A percentile compares a stretch with the other conserved stretches of the same genome.
phyloP scores from a whole-genome alignment of 768 basidiomycete genomes.

The Scleroderma bovista region DNA sequence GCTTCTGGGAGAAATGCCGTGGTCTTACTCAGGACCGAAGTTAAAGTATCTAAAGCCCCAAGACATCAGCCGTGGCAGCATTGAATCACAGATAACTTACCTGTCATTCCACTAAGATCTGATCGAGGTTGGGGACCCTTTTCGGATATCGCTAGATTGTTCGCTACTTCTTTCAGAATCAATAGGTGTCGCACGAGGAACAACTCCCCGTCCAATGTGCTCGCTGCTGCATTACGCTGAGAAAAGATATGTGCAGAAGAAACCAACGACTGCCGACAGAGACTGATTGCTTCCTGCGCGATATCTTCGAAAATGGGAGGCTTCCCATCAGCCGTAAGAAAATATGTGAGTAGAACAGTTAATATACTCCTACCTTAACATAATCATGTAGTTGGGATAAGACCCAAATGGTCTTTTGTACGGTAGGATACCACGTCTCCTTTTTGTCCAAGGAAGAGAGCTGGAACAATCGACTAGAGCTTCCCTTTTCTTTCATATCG shows the following conservation, averaged over 20 bases:
- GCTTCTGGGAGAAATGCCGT: conserved; percentile 54
- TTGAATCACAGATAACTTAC: conserved; percentile 27
- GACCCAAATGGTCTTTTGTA: conserved; percentile 88
- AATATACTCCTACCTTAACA: conserved; percentile 62
- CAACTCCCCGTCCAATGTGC: conserved; percentile 64
- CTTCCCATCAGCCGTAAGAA: conserved; percentile 35
- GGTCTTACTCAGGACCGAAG: conserved; percentile 28
- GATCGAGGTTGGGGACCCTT: conserved; percentile 39
- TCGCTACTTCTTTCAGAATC: conserved; percentile 85
- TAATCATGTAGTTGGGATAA: conserved; percentile 85
- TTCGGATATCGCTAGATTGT: conserved; percentile 61
- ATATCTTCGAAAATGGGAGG: conserved; percentile 96
- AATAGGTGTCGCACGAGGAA: conserved; percentile 90
- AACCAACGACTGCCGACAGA: conserved; percentile 79
- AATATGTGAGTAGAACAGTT: not conserved
- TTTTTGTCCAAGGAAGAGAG: conserved; percentile 67
- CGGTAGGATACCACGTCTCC: conserved; percentile 88
- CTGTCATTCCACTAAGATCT: conserved; percentile 53
- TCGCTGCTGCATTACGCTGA: conserved; percentile 38
- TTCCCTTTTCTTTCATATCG: conserved; percentile 63
- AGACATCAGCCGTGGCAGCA: conserved; percentile 2
- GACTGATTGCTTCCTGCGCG: conserved; percentile 83
- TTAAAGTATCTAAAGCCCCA: conserved; percentile 20
- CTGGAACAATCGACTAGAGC: conserved; percentile 61
- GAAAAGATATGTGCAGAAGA: conserved; percentile 64